These are phyloP conservation scores for Daedalea quercina DNA, from an alignment of 768 basidiomycete species.

Conservation along the genomic window DNA sequence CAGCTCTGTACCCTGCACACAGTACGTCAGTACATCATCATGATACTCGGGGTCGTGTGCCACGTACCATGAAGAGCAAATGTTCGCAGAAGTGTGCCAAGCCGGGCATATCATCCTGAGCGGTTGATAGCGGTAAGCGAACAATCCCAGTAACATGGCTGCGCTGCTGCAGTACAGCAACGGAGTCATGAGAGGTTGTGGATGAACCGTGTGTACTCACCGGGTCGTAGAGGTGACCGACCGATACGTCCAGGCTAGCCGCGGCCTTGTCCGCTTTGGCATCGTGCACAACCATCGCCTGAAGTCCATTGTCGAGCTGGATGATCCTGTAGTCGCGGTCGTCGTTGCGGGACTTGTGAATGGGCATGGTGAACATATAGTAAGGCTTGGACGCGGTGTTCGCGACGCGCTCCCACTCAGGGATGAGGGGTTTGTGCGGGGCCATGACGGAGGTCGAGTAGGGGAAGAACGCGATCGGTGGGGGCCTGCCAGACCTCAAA, in stretches of 20 bases:
- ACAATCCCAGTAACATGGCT: not conserved
- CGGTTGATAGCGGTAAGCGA: not conserved
- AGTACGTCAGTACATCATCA: not conserved
- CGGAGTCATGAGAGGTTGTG: not conserved
- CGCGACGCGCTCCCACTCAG: conserved; percentile 13
- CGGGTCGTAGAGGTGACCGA: conserved; percentile 91
- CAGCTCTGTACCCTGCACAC: conserved; percentile 67
- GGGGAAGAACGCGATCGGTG: not conserved
- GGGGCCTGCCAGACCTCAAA: not conserved
- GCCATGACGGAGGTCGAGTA: conserved; percentile 10
- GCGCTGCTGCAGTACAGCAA: not conserved
- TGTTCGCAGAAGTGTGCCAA: conserved; percentile 97
- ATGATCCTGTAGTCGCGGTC: conserved; percentile 78
- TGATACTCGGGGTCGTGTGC: not conserved
- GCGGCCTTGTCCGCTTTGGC: conserved; percentile 87
- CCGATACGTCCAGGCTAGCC: conserved; percentile 89
- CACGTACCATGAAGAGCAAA: conserved; percentile 84
- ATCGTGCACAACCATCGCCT: conserved; percentile 80
- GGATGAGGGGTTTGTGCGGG: conserved; percentile 1
- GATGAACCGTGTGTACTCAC: conserved; percentile 36
- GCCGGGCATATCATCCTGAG: conserved; percentile 84
- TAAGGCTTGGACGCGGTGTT: conserved; percentile 25
- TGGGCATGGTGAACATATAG: conserved; percentile 47
- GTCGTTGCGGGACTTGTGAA: conserved; percentile 72
- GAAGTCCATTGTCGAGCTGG: conserved; percentile 82